Evolutionary conservation across 176 grass and related monocot species (phyloP).

Genomic region (Avena insularis): DNA sequence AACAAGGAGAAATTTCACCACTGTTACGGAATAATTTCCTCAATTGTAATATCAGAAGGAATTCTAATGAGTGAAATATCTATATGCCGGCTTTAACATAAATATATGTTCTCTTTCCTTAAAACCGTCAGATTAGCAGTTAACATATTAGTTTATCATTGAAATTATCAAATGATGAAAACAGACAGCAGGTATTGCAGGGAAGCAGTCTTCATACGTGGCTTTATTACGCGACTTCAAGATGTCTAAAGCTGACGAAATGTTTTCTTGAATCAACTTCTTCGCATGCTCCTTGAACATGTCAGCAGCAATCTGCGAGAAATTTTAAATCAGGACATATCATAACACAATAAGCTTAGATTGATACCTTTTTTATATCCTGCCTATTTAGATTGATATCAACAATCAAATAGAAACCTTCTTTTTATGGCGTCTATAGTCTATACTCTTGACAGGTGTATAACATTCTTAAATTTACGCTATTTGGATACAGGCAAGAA

Average conservation of each 20-base stretch:
- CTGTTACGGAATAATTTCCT: constrained; percentile 22
- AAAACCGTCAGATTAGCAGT: constrained; percentile 21
- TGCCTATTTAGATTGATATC: constrained; percentile 17
- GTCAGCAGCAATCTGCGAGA: constrained; percentile 80
- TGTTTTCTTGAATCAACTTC: constrained; percentile 91
- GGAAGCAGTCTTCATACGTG: constrained; percentile 58
- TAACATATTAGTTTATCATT: constrained; percentile 20
- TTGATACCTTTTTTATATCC: not conserved
- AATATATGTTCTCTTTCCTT: constrained; percentile 1
- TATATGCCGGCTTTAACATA: constrained; percentile 32
- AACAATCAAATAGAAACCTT: constrained; percentile 20
- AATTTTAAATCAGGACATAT: constrained; percentile 31
- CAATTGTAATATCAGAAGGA: constrained; percentile 25
- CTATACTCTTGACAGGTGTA: not conserved
- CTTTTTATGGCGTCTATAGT: constrained; percentile 15
- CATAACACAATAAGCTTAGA: constrained; percentile 20
- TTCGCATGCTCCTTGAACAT: constrained; percentile 91
- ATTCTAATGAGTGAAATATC: not conserved
- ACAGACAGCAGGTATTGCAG: constrained; percentile 11
- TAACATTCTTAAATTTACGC: constrained; percentile 26
- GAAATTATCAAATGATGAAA: constrained; percentile 27
- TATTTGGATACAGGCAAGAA: constrained; percentile 29
- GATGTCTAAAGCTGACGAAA: constrained; percentile 66
- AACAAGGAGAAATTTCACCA: constrained; percentile 4
- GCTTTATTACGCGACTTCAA: constrained; percentile 83